Conservation (phyloP, 768 basidiomycete genomes). For the Ramaria sp. region DNA sequence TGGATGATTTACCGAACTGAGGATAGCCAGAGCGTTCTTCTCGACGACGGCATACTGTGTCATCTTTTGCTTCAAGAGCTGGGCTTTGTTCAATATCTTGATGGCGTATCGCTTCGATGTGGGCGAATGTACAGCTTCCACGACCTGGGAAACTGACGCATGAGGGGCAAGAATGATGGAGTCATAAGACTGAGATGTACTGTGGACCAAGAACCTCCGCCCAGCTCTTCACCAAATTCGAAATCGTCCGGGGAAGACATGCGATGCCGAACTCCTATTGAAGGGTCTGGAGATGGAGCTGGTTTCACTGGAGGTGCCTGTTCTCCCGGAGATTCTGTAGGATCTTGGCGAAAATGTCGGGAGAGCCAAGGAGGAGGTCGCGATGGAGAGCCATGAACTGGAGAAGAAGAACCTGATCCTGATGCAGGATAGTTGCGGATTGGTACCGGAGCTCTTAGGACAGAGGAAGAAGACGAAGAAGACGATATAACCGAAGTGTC, state of each 20-base stretch:
- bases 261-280: neutral
- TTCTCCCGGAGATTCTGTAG: neutral
- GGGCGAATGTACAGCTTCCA: constrained; percentile 12
- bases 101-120: constrained; percentile 24
- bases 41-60: constrained; percentile 27
- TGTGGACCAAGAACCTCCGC: constrained; percentile 26
- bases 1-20: constrained; percentile 19
- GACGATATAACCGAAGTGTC: constrained; percentile 4
- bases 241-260: constrained; percentile 17
- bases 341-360: neutral
- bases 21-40: constrained; percentile 20
- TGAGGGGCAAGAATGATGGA: neutral
- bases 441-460: neutral
- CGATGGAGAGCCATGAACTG: neutral
- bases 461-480: neutral
- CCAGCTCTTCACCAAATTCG: constrained; percentile 23
- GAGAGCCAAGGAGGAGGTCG: constrained; percentile 4
- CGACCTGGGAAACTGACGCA: constrained; percentile 12
- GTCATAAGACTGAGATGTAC: constrained; percentile 12
- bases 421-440: neutral
- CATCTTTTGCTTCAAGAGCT: constrained; percentile 26
- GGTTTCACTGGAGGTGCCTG: neutral
- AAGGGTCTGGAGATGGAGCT: neutral
- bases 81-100: constrained; percentile 28
- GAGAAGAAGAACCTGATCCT: neutral